Conservation (phyloP, 225 moss, liverwort and hornwort genomes). For the Ulota crispa region DNA sequence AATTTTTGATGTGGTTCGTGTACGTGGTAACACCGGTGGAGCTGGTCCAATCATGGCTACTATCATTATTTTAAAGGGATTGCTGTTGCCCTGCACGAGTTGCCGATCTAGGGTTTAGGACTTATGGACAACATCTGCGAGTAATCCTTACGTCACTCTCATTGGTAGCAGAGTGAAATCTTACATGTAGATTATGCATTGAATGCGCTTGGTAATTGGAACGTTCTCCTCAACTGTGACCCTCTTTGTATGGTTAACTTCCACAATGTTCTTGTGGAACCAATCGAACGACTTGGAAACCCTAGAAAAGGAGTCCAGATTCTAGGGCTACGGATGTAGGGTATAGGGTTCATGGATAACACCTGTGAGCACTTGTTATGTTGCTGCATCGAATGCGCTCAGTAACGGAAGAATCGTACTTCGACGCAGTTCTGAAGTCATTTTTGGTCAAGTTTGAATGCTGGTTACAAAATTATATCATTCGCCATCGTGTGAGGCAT, state of each 20-base stretch:
- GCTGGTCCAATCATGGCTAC: not conserved
- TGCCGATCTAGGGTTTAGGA: conserved; percentile 23
- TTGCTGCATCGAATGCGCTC: no score
- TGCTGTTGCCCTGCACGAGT: not conserved
- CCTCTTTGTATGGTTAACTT: not conserved
- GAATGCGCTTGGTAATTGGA: not conserved
- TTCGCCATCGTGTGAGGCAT: not conserved
- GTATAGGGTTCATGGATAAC: no score
- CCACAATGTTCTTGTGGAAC: not conserved
- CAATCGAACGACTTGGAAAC: not conserved
- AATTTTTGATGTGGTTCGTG: not conserved
- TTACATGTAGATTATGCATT: not conserved
- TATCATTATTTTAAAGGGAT: not conserved
- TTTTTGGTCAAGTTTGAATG: not conserved
- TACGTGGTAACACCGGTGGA: not conserved
- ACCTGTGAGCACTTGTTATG: no score
- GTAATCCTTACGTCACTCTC: not conserved
- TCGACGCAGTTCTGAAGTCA: not conserved
- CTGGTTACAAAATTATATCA: not conserved
- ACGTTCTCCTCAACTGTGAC: not conserved
- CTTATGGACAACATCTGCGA: not conserved
- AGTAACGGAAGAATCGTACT: not conserved
- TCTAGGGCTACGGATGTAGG: no score
- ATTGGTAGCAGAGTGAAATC: not conserved
- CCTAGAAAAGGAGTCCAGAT: not conserved